A percentile compares a stretch with the other conserved stretches of the same genome.
Evolutionary conservation across 805 yeast species (phyloP).

Genomic region (Spencermartinsiella europaea): DNA sequence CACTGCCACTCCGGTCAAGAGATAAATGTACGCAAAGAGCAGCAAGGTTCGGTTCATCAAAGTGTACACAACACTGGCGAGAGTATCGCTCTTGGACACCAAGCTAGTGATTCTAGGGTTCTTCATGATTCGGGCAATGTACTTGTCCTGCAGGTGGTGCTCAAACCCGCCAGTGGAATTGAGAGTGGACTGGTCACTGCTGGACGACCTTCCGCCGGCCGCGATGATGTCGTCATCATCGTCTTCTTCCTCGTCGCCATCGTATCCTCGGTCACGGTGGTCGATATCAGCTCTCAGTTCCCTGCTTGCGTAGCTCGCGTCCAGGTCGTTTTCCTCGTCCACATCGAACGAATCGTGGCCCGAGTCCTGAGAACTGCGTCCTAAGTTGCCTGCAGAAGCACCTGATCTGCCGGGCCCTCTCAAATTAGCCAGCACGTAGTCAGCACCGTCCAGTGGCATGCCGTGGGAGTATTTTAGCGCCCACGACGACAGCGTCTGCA

Average conservation of each 20-base stretch:
- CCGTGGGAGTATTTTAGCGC: slow-evolving; percentile 25
- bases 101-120: slow-evolving; percentile 18
- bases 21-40: slow-evolving; percentile 51
- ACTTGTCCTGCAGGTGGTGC: slow-evolving; percentile 11
- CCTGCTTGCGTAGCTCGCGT: background rate
- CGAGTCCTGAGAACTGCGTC: slow-evolving; percentile 23
- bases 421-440: slow-evolving; percentile 24
- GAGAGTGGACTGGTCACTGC: slow-evolving; percentile 6
- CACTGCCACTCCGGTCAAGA: slow-evolving; percentile 56
- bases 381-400: background rate
- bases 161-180: slow-evolving; percentile 7
- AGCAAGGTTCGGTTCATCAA: slow-evolving; percentile 62
- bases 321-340: slow-evolving; percentile 9
- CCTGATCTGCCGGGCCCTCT: background rate
- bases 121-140: slow-evolving; percentile 17
- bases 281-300: slow-evolving; percentile 7
- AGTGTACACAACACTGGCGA: slow-evolving; percentile 41
- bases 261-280: slow-evolving; percentile 3
- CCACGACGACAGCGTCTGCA: slow-evolving; percentile 45
- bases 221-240: slow-evolving; percentile 7
- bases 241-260: slow-evolving; percentile 9
- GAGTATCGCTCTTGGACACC: slow-evolving; percentile 25
- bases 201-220: background rate
- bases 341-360: slow-evolving; percentile 2
- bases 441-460: slow-evolving; percentile 30